phyloP scores from a whole-genome alignment of 2,329 filamentous ascomycete genomes.

The Aspergillus jensenii region DNA sequence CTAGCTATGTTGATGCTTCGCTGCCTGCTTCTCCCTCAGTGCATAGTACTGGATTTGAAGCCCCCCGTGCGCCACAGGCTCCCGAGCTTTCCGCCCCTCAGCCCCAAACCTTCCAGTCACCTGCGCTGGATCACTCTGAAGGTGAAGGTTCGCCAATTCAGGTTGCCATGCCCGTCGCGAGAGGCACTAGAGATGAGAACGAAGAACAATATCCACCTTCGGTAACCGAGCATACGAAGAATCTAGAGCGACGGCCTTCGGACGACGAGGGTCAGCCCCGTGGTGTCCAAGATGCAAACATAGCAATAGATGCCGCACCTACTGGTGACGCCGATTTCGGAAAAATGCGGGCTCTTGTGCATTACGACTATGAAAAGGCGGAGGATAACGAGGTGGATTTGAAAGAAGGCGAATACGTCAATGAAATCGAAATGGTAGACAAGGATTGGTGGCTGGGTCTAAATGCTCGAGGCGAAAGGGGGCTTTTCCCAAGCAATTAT shows the following conservation, averaged over 20 bases:
- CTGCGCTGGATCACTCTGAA: conserved; percentile 50
- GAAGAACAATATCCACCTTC: conserved; percentile 44
- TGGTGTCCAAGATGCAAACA: conserved; percentile 57
- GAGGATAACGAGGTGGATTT: conserved; percentile 97
- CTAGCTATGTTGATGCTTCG: conserved; percentile 60
- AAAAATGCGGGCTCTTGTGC: conserved; percentile 72
- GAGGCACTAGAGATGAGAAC: conserved; percentile 50
- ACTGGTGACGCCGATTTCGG: conserved; percentile 49
- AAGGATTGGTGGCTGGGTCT: conserved; percentile 99
- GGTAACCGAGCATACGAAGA: conserved; percentile 58
- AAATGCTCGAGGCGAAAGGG: conserved; percentile 78
- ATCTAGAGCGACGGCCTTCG: conserved; percentile 63
- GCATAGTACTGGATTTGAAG: conserved; percentile 51
- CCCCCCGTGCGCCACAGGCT: conserved; percentile 45
- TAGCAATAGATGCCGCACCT: conserved; percentile 60
- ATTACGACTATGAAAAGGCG: conserved; percentile 96
- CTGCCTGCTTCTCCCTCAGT: conserved; percentile 67
- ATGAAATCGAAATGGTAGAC: conserved; percentile 94
- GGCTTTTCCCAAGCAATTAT: conserved; percentile 96
- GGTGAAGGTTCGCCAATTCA: conserved; percentile 74
- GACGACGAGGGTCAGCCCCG: conserved; percentile 67
- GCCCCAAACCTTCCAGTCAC: conserved; percentile 46
- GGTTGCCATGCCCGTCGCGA: conserved; percentile 80
- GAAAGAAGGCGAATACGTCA: conserved; percentile 81
- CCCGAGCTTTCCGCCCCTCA: conserved; percentile 31